These are phyloP conservation scores for Fusarium sp. DNA, from an alignment of 2,329 filamentous ascomycete species.

Conservation along the genomic window DNA sequence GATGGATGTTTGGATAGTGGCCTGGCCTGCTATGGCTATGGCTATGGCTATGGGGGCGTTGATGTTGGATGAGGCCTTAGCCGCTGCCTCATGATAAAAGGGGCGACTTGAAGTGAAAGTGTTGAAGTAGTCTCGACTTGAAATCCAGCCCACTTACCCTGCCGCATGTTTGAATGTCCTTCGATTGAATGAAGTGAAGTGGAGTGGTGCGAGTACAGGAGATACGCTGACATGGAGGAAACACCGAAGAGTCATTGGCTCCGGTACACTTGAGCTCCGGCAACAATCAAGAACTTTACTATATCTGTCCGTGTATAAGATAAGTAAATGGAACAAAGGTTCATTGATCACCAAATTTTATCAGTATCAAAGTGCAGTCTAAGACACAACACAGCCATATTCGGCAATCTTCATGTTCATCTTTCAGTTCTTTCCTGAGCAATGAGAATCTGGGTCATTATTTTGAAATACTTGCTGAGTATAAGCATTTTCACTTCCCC, in stretches of 20 bases:
- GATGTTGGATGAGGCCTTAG: slow-evolving; percentile 7
- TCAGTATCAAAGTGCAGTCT: no score
- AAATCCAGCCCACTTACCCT: slow-evolving; percentile 21
- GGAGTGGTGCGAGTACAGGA: not conserved
- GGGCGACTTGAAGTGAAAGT: slow-evolving; percentile 6
- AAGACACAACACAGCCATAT: not conserved
- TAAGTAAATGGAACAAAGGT: no score
- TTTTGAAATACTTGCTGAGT: no score
- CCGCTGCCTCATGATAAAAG: not conserved
- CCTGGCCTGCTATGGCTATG: not conserved
- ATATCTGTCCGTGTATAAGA: no score
- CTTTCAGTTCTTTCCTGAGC: no score
- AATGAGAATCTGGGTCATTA: no score
- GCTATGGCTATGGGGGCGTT: slow-evolving; percentile 15
- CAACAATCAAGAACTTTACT: no score
- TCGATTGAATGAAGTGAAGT: not conserved
- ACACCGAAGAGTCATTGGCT: not conserved
- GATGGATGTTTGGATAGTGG: slow-evolving; percentile 14
- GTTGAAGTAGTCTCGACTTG: slow-evolving; percentile 17
- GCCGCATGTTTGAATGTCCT: not conserved
- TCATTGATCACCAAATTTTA: no score
- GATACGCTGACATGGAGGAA: not conserved
- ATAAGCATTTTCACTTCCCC: no score
- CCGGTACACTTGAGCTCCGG: no score
- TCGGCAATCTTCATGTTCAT: no score